phyloP scores from a whole-genome alignment of 805 yeast genomes.

The Saturnispora diversa region DNA sequence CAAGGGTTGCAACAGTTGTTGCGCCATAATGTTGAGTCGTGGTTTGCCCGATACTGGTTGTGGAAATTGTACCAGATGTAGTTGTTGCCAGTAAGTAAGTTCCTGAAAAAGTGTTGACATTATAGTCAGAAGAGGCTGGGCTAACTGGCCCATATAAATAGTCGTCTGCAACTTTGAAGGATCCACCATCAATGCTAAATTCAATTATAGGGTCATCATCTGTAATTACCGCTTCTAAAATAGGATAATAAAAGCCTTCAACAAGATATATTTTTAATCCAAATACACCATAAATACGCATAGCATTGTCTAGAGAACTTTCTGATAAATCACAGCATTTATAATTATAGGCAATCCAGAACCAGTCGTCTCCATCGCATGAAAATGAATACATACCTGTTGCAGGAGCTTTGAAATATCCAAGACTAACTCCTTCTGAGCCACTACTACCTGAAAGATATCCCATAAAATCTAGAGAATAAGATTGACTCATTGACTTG shows the following conservation, averaged over 20 bases:
- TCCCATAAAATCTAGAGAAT: no score
- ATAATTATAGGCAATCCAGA: neutral
- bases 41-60: neutral
- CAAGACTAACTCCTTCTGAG: no score
- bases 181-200: neutral
- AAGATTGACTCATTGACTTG: no score
- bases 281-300: neutral
- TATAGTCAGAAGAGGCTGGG: neutral
- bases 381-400: neutral
- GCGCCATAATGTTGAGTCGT: neutral
- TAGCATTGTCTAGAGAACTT: neutral
- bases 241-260: constrained; percentile 1
- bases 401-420: neutral
- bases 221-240: neutral
- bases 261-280: neutral
- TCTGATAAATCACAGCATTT: neutral
- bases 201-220: neutral
- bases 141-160: neutral
- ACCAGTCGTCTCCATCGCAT: neutral
- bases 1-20: neutral
- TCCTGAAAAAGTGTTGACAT: neutral
- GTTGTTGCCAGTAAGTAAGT: neutral
- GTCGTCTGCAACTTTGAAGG: neutral
- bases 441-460: no score
- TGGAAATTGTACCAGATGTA: neutral